Evolutionary conservation across 2,329 filamentous ascomycete genomes (phyloP), one percentile per base, ranked within the genome.

Genomic region (Phoma herbarum): DNA sequence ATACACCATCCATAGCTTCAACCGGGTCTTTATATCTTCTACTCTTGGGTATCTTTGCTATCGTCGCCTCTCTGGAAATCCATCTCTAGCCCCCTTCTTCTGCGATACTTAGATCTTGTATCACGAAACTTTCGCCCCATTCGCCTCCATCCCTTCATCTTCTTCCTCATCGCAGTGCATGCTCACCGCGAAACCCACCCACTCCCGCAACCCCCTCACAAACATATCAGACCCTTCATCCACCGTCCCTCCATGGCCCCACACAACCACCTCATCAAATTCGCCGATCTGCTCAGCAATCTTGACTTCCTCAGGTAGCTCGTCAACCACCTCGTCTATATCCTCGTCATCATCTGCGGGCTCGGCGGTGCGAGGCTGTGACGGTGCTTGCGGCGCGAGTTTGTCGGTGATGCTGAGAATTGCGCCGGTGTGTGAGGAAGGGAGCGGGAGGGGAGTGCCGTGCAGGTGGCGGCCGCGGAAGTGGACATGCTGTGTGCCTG

Each of bases 251-350:
- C 95, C 93, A 75, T 97, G 93, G 0, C 86, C 88, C 93, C 93
- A 98, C n/a, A 97, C 83, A 3, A 92, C 79, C 49, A 97, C 75
- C 53, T 90, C 83, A 7, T 92, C 86, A 72, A 97, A 97, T 16
- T 82, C 82, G 1, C 87, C 88, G 20, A 88, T 81, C 42, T 86
- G 81, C 49, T 90, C 84, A 65, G 94, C 76, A 1, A 84, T 78
- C 50, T 70, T 75, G 37, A 74, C 66, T 18, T 77, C 72, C 7
- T 69, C 66, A 2, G 60, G 43, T 0, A 63, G 57, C 4, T 67
- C 61, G 6, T 39, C 7, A n/a, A n/a, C n/a, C n/a, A n/a, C n/a
- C n/a, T n/a, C n/a, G 2, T 64, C 66, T 6, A 65, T 61, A 0
- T 64, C 64, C 0, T 67, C 66, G 3, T 62, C 69, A 3, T 39